phyloP scores from a whole-genome alignment of 495 filamentous ascomycete species.

The Penicillium verhagenii region DNA sequence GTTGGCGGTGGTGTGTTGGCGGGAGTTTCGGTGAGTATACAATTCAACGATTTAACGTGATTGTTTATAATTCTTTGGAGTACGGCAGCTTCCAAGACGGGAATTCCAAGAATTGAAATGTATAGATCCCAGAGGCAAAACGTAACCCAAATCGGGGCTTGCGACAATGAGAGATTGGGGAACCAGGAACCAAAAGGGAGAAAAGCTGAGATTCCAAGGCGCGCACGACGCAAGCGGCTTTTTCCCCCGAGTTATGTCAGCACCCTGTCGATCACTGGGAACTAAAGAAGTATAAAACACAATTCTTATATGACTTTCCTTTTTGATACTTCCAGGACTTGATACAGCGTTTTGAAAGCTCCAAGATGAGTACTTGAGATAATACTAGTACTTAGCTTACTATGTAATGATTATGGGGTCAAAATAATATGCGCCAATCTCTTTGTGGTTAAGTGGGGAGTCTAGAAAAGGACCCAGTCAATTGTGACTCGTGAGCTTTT shows the following conservation, averaged over 20 bases:
- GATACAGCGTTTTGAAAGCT: too few species aligned
- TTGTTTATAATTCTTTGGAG: background rate
- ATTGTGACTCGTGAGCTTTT: too few species aligned
- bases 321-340: too few species aligned
- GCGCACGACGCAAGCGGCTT: slow-evolving; percentile 21
- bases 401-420: too few species aligned
- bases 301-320: too few species aligned
- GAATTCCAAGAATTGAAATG: background rate
- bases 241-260: slow-evolving; percentile 27
- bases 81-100: background rate
- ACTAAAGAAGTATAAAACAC: background rate
- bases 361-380: background rate
- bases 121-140: background rate
- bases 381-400: too few species aligned
- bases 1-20: slow-evolving; percentile 13
- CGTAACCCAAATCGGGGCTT: background rate
- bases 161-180: background rate
- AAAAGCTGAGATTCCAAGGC: background rate
- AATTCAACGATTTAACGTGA: slow-evolving; percentile 7
- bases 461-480: too few species aligned
- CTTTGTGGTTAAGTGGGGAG: too few species aligned
- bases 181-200: slow-evolving; percentile 8
- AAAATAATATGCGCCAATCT: too few species aligned
- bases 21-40: slow-evolving; percentile 5
- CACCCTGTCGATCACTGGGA: slow-evolving; percentile 1